Conservation (phyloP, 73 alveolate genomes). For the Tetrahymena thermophila region DNA sequence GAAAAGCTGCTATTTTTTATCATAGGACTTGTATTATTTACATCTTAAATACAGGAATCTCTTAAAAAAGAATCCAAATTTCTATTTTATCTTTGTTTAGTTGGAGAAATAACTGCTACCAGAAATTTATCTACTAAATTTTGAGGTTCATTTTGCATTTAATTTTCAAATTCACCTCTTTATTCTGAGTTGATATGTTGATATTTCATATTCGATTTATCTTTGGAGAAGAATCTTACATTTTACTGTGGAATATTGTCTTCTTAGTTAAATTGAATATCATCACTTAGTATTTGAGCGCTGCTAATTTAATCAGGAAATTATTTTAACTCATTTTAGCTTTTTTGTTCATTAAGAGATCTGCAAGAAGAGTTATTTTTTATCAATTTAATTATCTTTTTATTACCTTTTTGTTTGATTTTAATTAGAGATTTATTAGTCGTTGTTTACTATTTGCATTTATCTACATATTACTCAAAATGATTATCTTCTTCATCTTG, state of each 20-base stretch:
- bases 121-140: neutral
- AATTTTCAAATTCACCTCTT: neutral
- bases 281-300: neutral
- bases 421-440: neutral
- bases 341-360: neutral
- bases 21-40: neutral
- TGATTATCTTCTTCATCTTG: neutral
- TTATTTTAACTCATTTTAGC: neutral
- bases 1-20: neutral
- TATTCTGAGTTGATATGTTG: neutral
- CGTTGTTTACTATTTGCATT: neutral
- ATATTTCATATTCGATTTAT: neutral
- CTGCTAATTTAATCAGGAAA: neutral
- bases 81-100: neutral
- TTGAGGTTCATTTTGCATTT: neutral
- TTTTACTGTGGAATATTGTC: neutral
- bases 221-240: neutral
- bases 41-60: neutral
- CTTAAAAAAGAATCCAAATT: neutral
- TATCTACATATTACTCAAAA: neutral
- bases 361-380: neutral
- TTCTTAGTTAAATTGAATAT: neutral
- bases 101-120: neutral
- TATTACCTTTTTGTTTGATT: neutral
- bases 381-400: neutral